phyloP scores from a whole-genome alignment of 75 land plant species.

The Larix kaempferi region DNA sequence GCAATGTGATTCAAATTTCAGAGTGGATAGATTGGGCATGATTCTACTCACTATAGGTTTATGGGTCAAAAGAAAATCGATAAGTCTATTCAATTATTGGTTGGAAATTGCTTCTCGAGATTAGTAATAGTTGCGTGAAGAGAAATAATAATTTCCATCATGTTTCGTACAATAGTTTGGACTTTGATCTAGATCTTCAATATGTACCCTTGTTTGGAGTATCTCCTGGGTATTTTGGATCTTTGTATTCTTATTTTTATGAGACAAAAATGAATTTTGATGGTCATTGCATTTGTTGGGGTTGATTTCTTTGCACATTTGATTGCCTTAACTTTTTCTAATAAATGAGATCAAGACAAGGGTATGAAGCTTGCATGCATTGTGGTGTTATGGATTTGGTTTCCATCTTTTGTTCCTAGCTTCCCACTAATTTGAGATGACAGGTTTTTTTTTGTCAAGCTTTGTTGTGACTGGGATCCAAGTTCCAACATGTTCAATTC shows the following conservation, averaged over 20 bases:
- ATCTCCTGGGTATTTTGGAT: slow-evolving; percentile 48
- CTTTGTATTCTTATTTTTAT: slow-evolving; percentile 57
- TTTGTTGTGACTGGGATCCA: too few relatives aligned
- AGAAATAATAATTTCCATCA: slow-evolving; percentile 85
- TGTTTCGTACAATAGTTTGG: slow-evolving; percentile 69
- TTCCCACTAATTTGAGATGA: too few relatives aligned
- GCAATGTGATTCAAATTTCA: slow-evolving; percentile 70
- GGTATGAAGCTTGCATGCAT: too few relatives aligned
- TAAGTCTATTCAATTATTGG: slow-evolving; percentile 39
- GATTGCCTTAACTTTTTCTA: too few relatives aligned
- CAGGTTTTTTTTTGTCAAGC: too few relatives aligned
- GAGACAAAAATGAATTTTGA: slow-evolving; percentile 61
- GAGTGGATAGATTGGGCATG: slow-evolving; percentile 72
- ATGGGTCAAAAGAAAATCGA: slow-evolving; percentile 28
- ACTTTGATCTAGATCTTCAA: slow-evolving; percentile 80
- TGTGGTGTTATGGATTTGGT: too few relatives aligned
- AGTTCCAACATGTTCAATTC: too few relatives aligned
- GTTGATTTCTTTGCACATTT: too few relatives aligned
- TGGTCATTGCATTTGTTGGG: too few relatives aligned
- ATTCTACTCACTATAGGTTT: slow-evolving; percentile 65
- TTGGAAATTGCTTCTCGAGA: slow-evolving; percentile 53
- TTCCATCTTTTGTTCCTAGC: too few relatives aligned
- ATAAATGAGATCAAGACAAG: too few relatives aligned
- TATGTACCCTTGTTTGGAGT: slow-evolving; percentile 84
- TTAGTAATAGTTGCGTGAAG: slow-evolving; percentile 81